phyloP scores from a whole-genome alignment of 2,329 filamentous ascomycete species.

The Colletotrichum falcatum region DNA sequence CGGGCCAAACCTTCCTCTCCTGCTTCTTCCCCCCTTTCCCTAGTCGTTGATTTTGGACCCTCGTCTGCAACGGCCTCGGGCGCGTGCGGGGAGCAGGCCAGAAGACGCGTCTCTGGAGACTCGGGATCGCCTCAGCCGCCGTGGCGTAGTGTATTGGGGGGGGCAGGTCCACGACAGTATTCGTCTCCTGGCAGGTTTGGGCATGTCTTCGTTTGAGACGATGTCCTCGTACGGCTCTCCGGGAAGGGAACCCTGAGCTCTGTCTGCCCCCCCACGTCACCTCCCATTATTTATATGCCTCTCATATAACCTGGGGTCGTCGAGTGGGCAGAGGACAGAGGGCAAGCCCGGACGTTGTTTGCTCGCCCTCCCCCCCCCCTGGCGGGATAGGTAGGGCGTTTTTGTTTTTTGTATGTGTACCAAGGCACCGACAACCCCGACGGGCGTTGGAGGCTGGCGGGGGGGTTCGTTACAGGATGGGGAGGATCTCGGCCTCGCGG shows the following conservation, averaged over 20 bases:
- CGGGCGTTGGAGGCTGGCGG: background rate
- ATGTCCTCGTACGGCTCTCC: slow-evolving; percentile 15
- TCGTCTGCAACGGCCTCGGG: background rate
- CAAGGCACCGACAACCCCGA: background rate
- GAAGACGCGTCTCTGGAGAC: background rate
- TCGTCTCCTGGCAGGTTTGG: slow-evolving; percentile 13
- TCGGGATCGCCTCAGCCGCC: background rate
- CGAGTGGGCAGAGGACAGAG: background rate
- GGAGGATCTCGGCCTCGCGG: background rate
- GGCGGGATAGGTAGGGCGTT: too few species aligned
- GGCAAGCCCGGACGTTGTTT: background rate
- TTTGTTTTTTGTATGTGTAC: background rate
- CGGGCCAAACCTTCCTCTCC: background rate
- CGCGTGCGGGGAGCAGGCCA: background rate
- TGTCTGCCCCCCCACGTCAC: background rate
- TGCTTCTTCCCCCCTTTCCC: background rate
- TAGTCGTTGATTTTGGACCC: background rate
- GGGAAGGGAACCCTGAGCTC: background rate
- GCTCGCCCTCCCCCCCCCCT: too few species aligned
- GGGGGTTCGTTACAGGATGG: background rate
- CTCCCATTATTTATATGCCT: background rate
- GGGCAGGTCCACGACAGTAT: background rate
- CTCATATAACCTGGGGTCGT: background rate
- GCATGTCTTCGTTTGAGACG: slow-evolving; percentile 24
- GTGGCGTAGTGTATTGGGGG: background rate